Base-by-base conservation (phyloP, 371 early-diverging fungal species). In the Lichtheimia corymbifera region DNA sequence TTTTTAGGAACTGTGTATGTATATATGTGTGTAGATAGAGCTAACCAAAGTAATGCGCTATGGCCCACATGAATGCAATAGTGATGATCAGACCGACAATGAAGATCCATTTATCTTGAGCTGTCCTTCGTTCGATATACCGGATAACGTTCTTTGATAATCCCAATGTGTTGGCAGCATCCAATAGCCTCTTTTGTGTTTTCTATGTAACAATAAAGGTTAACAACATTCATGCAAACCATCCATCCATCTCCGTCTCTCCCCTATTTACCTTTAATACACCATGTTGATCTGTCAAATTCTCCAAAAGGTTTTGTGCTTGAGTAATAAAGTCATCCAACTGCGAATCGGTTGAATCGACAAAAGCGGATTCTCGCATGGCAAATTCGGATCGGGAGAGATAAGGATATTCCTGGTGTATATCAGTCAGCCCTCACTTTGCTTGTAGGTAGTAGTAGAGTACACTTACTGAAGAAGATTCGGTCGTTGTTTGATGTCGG, bases 61-160 rank as follows among this genome's bases (percentile, higher is more conserved):
- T 86, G 51, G 80, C 83, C 85, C 85, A 84, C 70, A 88, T 73
- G 17, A 74, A 67, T 13, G 84, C 58, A 17, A 85, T 58, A 22
- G 90, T 87, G 44, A 88, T 66, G 18, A 85, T 67, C 20, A 89
- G 80, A n/a, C 91, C 91, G 3, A 79, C 89, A 66, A 83, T 82
- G 65, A 94, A 88, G 56, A 95, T 87, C 88, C 88, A 93, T 65
- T 85, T 87, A 74, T 95, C 95, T 55, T 90, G 87, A 22, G 79
- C 66, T 56, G 89, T 83, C 52, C 93, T 80, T 58, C 91, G 86
- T 68, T 95, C 93, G 65, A 95, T 93, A 65, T 83, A 89, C 30
- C 90, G 82, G 45, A 95, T 93, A 1, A 91, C 87, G 62, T 86
- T 87, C 28, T 88, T 85, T n/a, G 92, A 92, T 51, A 95, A 70